A percentile compares a stretch with the other conserved stretches of the same genome.
Evolutionary conservation across 345 rosid species (phyloP).

Genomic region (Boechera divaricarpa): DNA sequence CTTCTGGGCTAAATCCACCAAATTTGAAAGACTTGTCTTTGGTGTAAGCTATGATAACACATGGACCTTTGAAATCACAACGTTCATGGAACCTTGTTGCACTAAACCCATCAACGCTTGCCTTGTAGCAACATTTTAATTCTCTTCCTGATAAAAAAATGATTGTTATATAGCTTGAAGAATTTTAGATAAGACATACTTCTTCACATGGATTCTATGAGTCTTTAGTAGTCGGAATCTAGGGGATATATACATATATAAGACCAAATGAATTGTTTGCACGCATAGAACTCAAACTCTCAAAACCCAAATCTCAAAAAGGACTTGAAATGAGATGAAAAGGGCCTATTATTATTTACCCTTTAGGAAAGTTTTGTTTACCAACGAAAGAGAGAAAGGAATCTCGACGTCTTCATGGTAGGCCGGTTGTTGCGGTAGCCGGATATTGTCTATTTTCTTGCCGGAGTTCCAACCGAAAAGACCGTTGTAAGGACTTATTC

Average conservation of each 20-base stretch:
- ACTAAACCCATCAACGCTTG: conserved; percentile 74
- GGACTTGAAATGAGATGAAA: neutral
- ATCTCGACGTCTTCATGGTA: conserved; percentile 57
- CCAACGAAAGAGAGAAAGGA: conserved; percentile 72
- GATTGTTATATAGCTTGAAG: neutral
- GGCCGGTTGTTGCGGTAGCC: conserved; percentile 45
- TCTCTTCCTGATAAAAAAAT: conserved; percentile 57
- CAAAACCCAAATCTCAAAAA: neutral
- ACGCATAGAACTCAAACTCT: neutral
- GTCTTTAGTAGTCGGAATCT: neutral
- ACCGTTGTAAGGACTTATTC: conserved; percentile 42
- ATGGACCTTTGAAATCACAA: conserved; percentile 91
- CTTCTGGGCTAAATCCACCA: conserved; percentile 85
- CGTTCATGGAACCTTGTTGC: conserved; percentile 78
- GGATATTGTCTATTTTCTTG: conserved; percentile 45
- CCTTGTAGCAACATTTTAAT: conserved; percentile 79
- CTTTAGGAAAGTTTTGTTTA: conserved; percentile 65
- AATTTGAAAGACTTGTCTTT: conserved; percentile 65
- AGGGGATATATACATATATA: neutral
- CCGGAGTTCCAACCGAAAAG: conserved; percentile 70
- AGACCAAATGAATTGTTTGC: neutral
- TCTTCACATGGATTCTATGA: neutral
- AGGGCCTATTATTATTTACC: conserved; percentile 45
- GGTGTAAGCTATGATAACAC: conserved; percentile 82
- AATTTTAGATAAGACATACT: neutral